phyloP scores from a whole-genome alignment of 306 rosid genomes.

The Luffa aegyptiaca region DNA sequence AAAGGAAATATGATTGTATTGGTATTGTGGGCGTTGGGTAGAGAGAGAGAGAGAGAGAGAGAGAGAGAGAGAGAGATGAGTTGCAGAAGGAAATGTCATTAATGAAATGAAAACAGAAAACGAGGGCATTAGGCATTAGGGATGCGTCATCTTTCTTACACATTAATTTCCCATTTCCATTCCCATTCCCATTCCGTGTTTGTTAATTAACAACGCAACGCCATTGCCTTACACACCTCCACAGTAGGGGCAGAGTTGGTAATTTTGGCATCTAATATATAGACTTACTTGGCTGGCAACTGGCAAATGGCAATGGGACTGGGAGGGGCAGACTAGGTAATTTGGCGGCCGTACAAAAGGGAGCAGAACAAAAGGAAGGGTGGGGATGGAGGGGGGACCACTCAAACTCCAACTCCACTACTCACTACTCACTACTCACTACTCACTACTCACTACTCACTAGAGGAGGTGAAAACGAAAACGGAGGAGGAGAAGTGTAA shows the following conservation, averaged over 20 bases:
- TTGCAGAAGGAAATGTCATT: background rate
- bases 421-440: too few species aligned
- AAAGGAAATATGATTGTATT: background rate
- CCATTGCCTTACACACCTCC: background rate
- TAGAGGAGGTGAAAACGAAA: too few species aligned
- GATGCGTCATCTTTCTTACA: background rate
- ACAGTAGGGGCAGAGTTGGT: background rate
- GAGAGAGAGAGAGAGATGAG: background rate
- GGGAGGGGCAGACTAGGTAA: background rate
- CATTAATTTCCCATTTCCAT: background rate
- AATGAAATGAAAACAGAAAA: background rate
- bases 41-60: background rate
- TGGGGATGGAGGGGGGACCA: background rate
- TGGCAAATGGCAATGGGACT: too few species aligned
- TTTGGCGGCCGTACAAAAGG: background rate
- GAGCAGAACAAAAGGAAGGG: background rate
- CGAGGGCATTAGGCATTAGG: background rate
- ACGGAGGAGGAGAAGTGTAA: background rate
- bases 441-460: too few species aligned
- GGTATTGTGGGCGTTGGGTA: background rate
- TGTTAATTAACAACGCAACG: background rate
- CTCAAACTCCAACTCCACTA: too few species aligned
- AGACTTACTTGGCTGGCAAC: background rate
- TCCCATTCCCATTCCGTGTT: background rate
- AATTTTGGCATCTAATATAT: background rate